Conservation (phyloP, 768 basidiomycete genomes). For the Phaffia tasmanica region DNA sequence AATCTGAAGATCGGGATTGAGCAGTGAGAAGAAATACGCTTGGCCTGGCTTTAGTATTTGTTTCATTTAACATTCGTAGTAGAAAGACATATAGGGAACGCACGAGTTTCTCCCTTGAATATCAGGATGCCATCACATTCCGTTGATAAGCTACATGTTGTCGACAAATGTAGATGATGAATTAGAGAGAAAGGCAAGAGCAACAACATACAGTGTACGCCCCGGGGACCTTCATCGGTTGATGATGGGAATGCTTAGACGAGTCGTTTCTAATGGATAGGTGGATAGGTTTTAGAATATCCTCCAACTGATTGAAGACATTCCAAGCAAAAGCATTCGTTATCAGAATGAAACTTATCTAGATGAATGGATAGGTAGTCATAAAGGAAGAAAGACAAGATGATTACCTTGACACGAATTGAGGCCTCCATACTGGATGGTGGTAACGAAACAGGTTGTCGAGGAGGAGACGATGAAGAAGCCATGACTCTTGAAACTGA, state of each 20-base stretch:
- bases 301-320: constrained; percentile 34
- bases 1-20: constrained; percentile 30
- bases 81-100: constrained; percentile 21
- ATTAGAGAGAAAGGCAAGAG: too few species aligned
- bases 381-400: not conserved
- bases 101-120: constrained; percentile 40
- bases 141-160: too few species aligned
- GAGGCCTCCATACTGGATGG: constrained; percentile 1
- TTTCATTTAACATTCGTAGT: not conserved
- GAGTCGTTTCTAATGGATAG: constrained; percentile 41
- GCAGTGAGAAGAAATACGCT: not conserved
- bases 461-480: too few species aligned
- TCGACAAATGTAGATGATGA: too few species aligned
- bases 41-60: not conserved
- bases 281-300: constrained; percentile 34
- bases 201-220: constrained; percentile 25
- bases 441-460: too few species aligned
- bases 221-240: constrained; percentile 40
- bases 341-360: not conserved
- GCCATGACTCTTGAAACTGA: too few species aligned
- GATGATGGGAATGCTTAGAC: constrained; percentile 39
- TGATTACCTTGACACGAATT: constrained; percentile 9
- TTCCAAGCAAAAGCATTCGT: not conserved
- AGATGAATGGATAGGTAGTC: not conserved
- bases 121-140: constrained; percentile 27